A percentile compares a stretch with the other conserved stretches of the same genome.
Conservation (phyloP, 345 rosid genomes). For the Lepidium didymum region DNA sequence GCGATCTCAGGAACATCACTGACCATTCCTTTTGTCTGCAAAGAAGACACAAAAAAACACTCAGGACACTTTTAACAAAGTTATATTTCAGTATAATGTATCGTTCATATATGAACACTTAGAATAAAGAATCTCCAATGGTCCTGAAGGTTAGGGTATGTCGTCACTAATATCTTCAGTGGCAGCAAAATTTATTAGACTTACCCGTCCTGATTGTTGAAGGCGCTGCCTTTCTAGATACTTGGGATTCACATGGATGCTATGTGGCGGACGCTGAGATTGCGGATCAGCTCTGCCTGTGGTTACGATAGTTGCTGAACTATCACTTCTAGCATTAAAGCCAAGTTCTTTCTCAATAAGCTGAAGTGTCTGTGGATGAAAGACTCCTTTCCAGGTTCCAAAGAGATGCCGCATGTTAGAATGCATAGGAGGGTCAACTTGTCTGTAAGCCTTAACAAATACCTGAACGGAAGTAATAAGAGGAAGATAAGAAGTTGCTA, state of each 20-base stretch:
- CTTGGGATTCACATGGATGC: constrained; percentile 98
- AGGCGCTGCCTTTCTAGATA: constrained; percentile 89
- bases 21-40: constrained; percentile 29
- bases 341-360: constrained; percentile 88
- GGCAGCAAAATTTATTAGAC: constrained; percentile 7
- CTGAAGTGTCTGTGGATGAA: constrained; percentile 73
- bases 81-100: background rate
- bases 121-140: background rate
- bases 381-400: constrained; percentile 99
- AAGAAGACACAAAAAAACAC: background rate
- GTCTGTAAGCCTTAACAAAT: constrained; percentile 82
- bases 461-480: constrained; percentile 40
- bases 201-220: constrained; percentile 81
- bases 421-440: constrained; percentile 73
- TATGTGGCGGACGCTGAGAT: constrained; percentile 67
- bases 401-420: constrained; percentile 93
- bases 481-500: background rate
- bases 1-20: constrained; percentile 19
- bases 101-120: background rate
- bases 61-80: background rate
- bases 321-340: constrained; percentile 55
- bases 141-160: background rate
- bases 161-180: background rate
- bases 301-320: constrained; percentile 51
- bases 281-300: constrained; percentile 59